Conservation (phyloP, 257 asterid genomes). For the Solanum pinnatisectum region DNA sequence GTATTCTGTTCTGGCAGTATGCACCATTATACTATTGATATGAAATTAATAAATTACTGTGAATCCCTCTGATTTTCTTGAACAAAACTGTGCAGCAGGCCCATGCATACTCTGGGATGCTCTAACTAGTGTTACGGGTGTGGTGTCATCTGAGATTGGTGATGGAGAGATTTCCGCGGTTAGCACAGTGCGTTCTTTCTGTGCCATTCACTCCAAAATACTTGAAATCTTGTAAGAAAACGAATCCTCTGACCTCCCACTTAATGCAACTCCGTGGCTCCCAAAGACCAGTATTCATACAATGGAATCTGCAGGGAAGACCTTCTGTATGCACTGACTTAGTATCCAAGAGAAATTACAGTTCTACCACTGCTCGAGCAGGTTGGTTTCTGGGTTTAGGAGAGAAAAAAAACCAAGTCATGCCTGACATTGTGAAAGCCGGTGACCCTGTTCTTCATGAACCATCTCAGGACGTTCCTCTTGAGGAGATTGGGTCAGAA, state of each 20-base stretch:
- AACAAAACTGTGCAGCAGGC: not conserved
- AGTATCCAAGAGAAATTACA: slow-evolving; percentile 9
- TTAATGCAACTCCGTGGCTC: not conserved
- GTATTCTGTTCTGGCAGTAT: not conserved
- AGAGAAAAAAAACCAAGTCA: slow-evolving; percentile 29
- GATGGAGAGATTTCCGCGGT: slow-evolving; percentile 52
- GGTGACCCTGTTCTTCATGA: slow-evolving; percentile 99
- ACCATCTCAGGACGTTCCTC: slow-evolving; percentile 51
- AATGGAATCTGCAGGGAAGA: slow-evolving; percentile 4
- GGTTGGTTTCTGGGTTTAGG: slow-evolving; percentile 71
- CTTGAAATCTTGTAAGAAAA: slow-evolving; percentile 17
- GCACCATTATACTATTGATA: not conserved
- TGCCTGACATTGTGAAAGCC: slow-evolving; percentile 80
- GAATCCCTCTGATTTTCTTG: not conserved
- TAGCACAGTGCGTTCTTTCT: slow-evolving; percentile 31
- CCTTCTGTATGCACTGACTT: slow-evolving; percentile 4
- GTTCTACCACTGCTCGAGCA: slow-evolving; percentile 33
- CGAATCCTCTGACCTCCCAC: slow-evolving; percentile 24
- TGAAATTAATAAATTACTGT: not conserved
- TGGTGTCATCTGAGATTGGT: not conserved
- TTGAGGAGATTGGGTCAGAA: slow-evolving; percentile 67
- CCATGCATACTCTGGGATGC: not conserved
- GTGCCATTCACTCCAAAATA: slow-evolving; percentile 14
- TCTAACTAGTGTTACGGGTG: not conserved
- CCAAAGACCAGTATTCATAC: slow-evolving; percentile 1